These are phyloP conservation scores for Fusarium sacchari DNA, from an alignment of 2,329 filamentous ascomycete species.

Conservation along the genomic window DNA sequence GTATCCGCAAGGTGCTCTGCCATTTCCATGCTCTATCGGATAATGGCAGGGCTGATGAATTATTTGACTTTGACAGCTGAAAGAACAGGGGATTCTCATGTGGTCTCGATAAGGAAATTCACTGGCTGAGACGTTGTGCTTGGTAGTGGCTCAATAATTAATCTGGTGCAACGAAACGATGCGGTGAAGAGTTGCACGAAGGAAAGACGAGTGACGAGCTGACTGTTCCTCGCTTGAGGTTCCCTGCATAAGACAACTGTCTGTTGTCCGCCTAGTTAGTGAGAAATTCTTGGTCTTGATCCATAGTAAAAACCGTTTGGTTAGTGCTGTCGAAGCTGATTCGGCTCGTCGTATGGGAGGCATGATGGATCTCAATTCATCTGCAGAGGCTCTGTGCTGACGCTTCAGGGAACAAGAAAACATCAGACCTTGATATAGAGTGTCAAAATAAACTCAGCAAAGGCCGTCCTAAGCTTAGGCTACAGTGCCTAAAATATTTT, in stretches of 20 bases:
- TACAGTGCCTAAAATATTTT: no score
- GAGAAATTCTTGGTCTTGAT: neutral
- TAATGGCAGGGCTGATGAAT: conserved; percentile 2
- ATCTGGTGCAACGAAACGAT: conserved; percentile 29
- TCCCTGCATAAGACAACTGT: conserved; percentile 17
- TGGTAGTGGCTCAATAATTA: conserved; percentile 6
- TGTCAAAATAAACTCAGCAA: no score
- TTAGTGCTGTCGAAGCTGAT: conserved; percentile 13
- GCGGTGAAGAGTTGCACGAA: conserved; percentile 31
- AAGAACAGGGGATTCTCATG: conserved; percentile 20
- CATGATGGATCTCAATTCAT: conserved; percentile 1
- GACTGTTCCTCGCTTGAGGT: conserved; percentile 23
- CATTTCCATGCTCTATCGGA: neutral
- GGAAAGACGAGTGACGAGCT: conserved; percentile 6
- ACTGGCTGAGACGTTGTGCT: conserved; percentile 11
- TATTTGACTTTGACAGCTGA: conserved; percentile 7
- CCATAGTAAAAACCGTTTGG: conserved; percentile 1
- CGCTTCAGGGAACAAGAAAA: no score
- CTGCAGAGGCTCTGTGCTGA: conserved; percentile 36
- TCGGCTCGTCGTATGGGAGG: conserved; percentile 18
- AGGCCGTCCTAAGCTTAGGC: no score
- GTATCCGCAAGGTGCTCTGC: neutral
- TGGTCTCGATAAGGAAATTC: conserved; percentile 1
- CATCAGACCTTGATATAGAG: no score
- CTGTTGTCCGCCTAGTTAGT: neutral